Evolutionary conservation across 768 basidiomycete genomes (phyloP), one percentile per base, ranked within the genome.

Genomic region (Mycena haematopus): DNA sequence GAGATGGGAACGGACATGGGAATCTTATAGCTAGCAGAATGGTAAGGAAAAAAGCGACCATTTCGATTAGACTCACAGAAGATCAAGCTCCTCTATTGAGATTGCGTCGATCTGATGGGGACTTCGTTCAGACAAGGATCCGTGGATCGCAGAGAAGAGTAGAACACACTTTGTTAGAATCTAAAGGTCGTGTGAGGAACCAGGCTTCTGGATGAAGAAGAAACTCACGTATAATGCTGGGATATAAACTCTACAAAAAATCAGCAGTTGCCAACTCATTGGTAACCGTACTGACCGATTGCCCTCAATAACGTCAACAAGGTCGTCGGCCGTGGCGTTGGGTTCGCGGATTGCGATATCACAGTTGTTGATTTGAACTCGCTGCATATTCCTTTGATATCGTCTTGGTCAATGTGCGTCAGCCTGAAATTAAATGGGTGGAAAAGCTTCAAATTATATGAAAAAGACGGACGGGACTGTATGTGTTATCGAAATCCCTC

Each of bases 251-350:
- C 93, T 93, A 66, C n/a, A 47, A 24, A 31, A 61, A 54, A 21
- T 54, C 52, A 60, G 42, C 40, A 33, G 46, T 13, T 14, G 19
- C 50, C 36, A 31, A 45, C 53, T 19, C 6, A 27, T 14, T 11
- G 22, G 27, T 46, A 38, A 35, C n/a, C 15, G 13, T n/a, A 63
- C 83, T 60, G 66, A 88, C 88, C 95, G 81, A 74, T 97, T 98
- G 54, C 95, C 97, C 79, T 99, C 97, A 56, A 99, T 88, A 36
- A 99, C 93, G 71, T 99, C 97, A 50, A 99, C 96, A 11, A 99
- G 77, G 73, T 99, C 97, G 73, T 99, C 97, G 1, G 95, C 86
- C 1, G 95, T 98, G 7, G 92, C 94, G 60, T 89, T 88, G 1
- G 93, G 89, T 75, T 99, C 91, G 53, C 97, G 89, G 68, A 99